A percentile compares a stretch with the other conserved stretches of the same genome.
phyloP scores from a whole-genome alignment of 1,139 yeast genomes.

The Saccharomyces pastorianus region DNA sequence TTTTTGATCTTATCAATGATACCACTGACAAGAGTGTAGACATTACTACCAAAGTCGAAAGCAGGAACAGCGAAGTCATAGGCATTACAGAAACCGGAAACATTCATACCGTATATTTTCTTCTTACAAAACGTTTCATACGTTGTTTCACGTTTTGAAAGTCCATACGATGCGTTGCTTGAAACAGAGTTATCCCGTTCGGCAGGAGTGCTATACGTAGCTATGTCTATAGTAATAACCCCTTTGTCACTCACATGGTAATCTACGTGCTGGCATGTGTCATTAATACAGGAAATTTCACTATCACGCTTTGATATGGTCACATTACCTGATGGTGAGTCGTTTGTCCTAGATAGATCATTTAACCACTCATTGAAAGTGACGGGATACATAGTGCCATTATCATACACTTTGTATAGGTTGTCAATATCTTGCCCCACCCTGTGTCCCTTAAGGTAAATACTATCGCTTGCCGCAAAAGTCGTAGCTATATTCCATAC shows the following conservation, averaged over 20 bases:
- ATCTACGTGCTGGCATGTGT: background rate
- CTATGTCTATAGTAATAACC: background rate
- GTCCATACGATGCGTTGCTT: background rate
- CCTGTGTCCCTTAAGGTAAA: background rate
- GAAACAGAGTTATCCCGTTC: background rate
- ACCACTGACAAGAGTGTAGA: background rate
- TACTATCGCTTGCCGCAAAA: background rate
- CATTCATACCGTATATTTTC: background rate
- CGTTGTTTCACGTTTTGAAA: background rate
- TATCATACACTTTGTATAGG: background rate
- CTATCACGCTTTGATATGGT: background rate
- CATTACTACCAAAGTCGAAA: background rate
- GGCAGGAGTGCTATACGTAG: background rate
- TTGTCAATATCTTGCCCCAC: background rate
- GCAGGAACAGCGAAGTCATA: background rate
- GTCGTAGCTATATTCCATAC: background rate
- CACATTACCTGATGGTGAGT: background rate
- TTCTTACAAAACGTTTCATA: background rate
- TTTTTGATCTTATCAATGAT: background rate
- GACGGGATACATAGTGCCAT: background rate
- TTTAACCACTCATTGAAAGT: background rate
- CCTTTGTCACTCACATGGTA: background rate
- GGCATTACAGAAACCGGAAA: background rate
- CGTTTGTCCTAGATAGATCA: background rate
- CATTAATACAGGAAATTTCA: background rate